These are phyloP conservation scores for Beauveria pseudobassiana DNA, from an alignment of 2,329 filamentous ascomycete species.

Conservation along the genomic window DNA sequence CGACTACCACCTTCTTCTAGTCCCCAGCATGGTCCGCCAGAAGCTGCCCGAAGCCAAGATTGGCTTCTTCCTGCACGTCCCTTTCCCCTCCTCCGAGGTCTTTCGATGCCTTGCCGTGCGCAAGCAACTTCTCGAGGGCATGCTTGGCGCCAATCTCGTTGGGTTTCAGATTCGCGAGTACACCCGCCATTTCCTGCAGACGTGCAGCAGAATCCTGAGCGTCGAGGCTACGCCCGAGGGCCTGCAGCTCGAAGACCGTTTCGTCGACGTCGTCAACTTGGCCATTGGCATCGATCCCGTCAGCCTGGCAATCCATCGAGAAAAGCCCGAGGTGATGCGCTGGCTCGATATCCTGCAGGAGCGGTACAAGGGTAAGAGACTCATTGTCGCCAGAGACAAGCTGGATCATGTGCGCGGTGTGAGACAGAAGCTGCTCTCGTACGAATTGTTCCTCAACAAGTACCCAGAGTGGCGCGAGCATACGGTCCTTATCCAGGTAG, in stretches of 20 bases:
- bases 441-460: slow-evolving; percentile 88
- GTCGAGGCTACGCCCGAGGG: slow-evolving; percentile 86
- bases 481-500: slow-evolving; percentile 88
- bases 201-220: slow-evolving; percentile 83
- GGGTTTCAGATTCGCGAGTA: slow-evolving; percentile 95
- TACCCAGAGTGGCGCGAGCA: slow-evolving; percentile 85
- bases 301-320: slow-evolving; percentile 62
- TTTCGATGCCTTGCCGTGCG: slow-evolving; percentile 86
- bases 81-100: slow-evolving; percentile 92
- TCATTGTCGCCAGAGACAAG: slow-evolving; percentile 92
- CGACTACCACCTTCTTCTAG: slow-evolving; percentile 87
- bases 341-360: slow-evolving; percentile 79
- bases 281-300: slow-evolving; percentile 88
- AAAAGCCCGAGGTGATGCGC: slow-evolving; percentile 62
- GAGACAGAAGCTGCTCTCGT: slow-evolving; percentile 84
- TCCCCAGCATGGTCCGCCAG: slow-evolving; percentile 83
- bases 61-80: slow-evolving; percentile 90
- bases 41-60: slow-evolving; percentile 90
- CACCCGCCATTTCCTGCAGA: slow-evolving; percentile 88
- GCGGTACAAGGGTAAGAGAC: slow-evolving; percentile 77
- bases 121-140: slow-evolving; percentile 80
- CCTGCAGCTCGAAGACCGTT: slow-evolving; percentile 84
- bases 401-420: slow-evolving; percentile 89
- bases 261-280: slow-evolving; percentile 78
- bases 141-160: slow-evolving; percentile 86